Percentiles rank a stretch among this genome's conserved stretches.
Conservation (phyloP, 176 grass and related monocot species). For the Poa annua region DNA sequence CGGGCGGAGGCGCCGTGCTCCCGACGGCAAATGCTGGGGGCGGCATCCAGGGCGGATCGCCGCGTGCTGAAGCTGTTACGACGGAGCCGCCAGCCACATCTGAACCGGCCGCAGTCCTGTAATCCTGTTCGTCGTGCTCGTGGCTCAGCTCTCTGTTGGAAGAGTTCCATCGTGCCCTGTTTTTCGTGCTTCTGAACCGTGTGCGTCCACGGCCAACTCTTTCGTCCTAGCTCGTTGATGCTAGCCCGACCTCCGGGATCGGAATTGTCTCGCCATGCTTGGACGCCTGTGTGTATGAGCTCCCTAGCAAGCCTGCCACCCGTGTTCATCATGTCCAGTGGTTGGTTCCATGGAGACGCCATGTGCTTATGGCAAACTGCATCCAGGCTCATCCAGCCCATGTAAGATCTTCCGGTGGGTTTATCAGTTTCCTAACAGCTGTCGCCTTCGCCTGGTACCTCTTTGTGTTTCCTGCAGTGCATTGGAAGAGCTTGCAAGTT, state of each 20-base stretch:
- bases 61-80: constrained; percentile 13
- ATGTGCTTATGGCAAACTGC: neutral
- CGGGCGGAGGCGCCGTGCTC: constrained; percentile 41
- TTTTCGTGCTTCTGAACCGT: constrained; percentile 43
- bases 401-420: constrained; percentile 24
- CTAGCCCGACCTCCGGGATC: constrained; percentile 35
- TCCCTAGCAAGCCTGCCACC: constrained; percentile 20
- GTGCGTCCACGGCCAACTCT: constrained; percentile 24
- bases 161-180: constrained; percentile 10
- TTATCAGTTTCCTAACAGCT: constrained; percentile 4
- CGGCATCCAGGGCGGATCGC: constrained; percentile 45
- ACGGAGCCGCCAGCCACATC: constrained; percentile 14
- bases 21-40: constrained; percentile 39
- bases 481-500: neutral
- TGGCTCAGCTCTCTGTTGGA: constrained; percentile 22
- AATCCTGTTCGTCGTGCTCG: constrained; percentile 38
- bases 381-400: constrained; percentile 28
- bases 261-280: constrained; percentile 22
- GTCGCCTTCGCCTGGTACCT: constrained; percentile 14
- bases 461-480: constrained; percentile 31
- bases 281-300: neutral
- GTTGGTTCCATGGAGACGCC: neutral
- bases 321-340: constrained; percentile 18
- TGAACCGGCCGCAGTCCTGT: constrained; percentile 26
- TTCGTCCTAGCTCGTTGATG: constrained; percentile 6